Evolutionary conservation across 805 yeast species (phyloP).

Genomic region (Yarrowia sp.): DNA sequence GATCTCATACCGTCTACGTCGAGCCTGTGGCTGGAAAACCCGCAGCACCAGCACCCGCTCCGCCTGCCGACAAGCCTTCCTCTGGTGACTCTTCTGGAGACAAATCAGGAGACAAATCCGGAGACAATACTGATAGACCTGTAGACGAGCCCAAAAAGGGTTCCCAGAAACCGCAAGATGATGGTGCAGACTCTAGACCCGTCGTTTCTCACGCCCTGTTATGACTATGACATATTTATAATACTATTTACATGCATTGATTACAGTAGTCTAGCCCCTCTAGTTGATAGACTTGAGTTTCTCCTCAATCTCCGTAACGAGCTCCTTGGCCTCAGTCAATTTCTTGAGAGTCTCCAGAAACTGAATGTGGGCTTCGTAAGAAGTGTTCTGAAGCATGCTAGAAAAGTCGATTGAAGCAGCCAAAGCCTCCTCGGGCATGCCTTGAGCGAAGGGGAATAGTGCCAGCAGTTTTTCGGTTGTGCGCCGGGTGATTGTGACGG

Average conservation of each 20-base stretch:
- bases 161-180: background rate
- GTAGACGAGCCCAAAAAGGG: constrained; percentile 34
- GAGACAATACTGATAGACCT: constrained; percentile 29
- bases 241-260: constrained; percentile 37
- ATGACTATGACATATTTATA: constrained; percentile 38
- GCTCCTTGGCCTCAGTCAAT: constrained; percentile 20
- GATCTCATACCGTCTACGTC: constrained; percentile 41
- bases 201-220: constrained; percentile 33
- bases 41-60: background rate
- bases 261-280: background rate
- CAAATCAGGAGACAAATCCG: background rate
- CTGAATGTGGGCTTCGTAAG: constrained; percentile 11
- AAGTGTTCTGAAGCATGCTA: constrained; percentile 25
- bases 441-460: constrained; percentile 14
- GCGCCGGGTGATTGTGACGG: background rate
- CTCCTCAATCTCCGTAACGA: constrained; percentile 5
- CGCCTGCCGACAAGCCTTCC: background rate
- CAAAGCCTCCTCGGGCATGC: constrained; percentile 27
- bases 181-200: constrained; percentile 24
- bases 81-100: background rate
- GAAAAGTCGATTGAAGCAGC: constrained; percentile 12
- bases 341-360: constrained; percentile 20
- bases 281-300: constrained; percentile 25
- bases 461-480: constrained; percentile 18
- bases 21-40: constrained; percentile 25